Evolutionary conservation across 192 early-diverging fungal species (phyloP).

Genomic region (Dispira parvispora): DNA sequence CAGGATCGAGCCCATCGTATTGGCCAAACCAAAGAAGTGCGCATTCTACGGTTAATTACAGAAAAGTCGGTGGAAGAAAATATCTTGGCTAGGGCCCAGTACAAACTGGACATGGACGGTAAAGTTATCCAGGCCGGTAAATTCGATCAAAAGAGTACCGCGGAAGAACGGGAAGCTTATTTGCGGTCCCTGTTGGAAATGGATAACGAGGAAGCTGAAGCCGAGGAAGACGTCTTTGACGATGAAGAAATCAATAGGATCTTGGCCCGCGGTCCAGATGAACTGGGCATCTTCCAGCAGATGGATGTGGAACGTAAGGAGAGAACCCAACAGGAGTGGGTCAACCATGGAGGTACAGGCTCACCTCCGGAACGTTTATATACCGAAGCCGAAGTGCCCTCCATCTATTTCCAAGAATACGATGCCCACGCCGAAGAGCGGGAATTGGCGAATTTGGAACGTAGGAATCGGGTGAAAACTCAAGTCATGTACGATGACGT

Average conservation of each 20-base stretch:
- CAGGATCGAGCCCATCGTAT: slow-evolving; percentile 99
- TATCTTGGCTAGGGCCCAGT: slow-evolving; percentile 83
- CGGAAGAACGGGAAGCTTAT: slow-evolving; percentile 81
- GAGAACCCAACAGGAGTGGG: slow-evolving; percentile 33
- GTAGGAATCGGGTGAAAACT: slow-evolving; percentile 54
- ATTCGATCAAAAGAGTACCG: slow-evolving; percentile 92
- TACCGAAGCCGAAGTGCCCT: slow-evolving; percentile 71
- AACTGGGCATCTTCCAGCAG: slow-evolving; percentile 42
- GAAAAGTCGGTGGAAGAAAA: slow-evolving; percentile 84
- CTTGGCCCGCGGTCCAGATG: slow-evolving; percentile 71
- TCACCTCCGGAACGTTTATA: slow-evolving; percentile 62
- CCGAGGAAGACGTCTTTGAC: slow-evolving; percentile 52
- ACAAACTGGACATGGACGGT: slow-evolving; percentile 92
- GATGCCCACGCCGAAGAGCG: slow-evolving; percentile 29
- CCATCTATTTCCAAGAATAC: slow-evolving; percentile 52
- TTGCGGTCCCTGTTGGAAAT: slow-evolving; percentile 66
- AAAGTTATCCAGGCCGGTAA: slow-evolving; percentile 99
- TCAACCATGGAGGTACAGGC: slow-evolving; percentile 33
- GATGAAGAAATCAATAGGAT: slow-evolving; percentile 91
- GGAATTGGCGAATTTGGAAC: slow-evolving; percentile 40
- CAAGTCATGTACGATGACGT: slow-evolving; percentile 82
- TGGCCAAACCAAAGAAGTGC: slow-evolving; percentile 95
- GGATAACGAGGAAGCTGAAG: slow-evolving; percentile 35
- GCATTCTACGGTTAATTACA: slow-evolving; percentile 83
- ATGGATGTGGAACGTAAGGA: slow-evolving; percentile 59